Base-by-base conservation (phyloP, 441 rosid species). In the Eutrema salsugineum region DNA sequence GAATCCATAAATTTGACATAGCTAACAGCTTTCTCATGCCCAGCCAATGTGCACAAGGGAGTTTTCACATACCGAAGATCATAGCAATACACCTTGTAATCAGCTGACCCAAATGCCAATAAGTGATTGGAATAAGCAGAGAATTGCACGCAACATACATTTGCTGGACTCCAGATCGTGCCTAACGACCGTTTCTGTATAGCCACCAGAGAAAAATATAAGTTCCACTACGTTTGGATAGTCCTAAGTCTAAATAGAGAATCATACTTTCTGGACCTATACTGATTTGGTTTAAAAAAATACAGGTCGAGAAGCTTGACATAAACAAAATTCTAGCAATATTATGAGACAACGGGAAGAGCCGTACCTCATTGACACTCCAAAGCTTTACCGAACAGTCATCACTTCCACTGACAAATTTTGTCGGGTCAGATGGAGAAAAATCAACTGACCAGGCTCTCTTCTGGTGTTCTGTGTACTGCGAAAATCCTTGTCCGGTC, bases 401-500 rank as follows among this genome's bases (percentile, higher is more conserved):
- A 72, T 92, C 96, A 77, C 96, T 92, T 79, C 97, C 97, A 66
- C 96, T 88, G 66, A 86, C 97, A 60, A 91, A 84, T 80, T 78
- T 86, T 66, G 86, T 85, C 6, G 96, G 96, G 77, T 84, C 88
- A 40, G 81, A 76, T 32, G 77, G 82, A 33, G 91, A 91, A 78
- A 91, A 91, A 82, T 89, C 92, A 60, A 91, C 91, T 56, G 97
- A 91, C 96, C 97, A 89, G 10, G 95, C 91, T 80, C 97, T 77
- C 79, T 82, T 91, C 55, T 82, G 85, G 79, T 91, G 96, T 81
- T 88, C 96, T 1, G 32, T 61, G 82, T 81, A 88, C 44, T 83
- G 89, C 2, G 85, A 84, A 56, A 91, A 83, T 56, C 81, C 84
- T 84, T 84, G 91, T 55, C 94, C 96, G 58, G 92, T 88, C 68